These are phyloP conservation scores for Lyophyllum shimeji DNA, from an alignment of 768 basidiomycete species.

Conservation along the genomic window DNA sequence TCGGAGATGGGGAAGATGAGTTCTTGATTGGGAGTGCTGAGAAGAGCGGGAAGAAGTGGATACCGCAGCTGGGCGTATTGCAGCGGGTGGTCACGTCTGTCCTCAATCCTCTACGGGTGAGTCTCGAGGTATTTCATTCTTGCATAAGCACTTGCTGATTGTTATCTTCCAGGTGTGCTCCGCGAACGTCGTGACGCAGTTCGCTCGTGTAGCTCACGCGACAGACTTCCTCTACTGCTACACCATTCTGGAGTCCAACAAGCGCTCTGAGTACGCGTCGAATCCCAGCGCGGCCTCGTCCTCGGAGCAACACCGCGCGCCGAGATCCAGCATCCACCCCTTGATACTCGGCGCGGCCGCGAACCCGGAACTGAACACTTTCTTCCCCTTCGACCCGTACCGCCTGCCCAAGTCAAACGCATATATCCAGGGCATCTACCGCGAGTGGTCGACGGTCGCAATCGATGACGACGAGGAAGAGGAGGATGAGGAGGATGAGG, in stretches of 20 bases:
- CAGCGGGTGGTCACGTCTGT: slow-evolving; percentile 79
- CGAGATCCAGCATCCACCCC: slow-evolving; percentile 15
- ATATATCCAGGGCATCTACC: slow-evolving; percentile 83
- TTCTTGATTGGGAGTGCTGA: slow-evolving; percentile 20
- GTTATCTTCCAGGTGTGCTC: slow-evolving; percentile 72
- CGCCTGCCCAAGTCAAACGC: slow-evolving; percentile 75
- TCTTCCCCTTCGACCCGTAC: slow-evolving; percentile 99
- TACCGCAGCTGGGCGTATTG: slow-evolving; percentile 72
- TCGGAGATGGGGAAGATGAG: slow-evolving; percentile 56
- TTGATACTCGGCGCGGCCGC: slow-evolving; percentile 33
- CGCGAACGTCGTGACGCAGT: slow-evolving; percentile 86
- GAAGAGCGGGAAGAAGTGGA: slow-evolving; percentile 68
- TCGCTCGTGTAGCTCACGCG: slow-evolving; percentile 88
- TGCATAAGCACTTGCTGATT: neutral
- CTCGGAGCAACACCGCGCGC: neutral
- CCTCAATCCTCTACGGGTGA: slow-evolving; percentile 88
- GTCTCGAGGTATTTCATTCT: slow-evolving; percentile 2
- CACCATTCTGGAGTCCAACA: slow-evolving; percentile 88
- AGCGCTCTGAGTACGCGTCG: slow-evolving; percentile 54
- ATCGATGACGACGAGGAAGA: slow-evolving; percentile 72
- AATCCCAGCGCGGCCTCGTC: slow-evolving; percentile 18
- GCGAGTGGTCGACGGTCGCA: slow-evolving; percentile 87
- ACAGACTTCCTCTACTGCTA: slow-evolving; percentile 95
- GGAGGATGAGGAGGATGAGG: slow-evolving; percentile 49
- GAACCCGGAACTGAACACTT: slow-evolving; percentile 79